phyloP scores from a whole-genome alignment of 2,329 filamentous ascomycete species.

The Colletotrichum neosansevieriae region DNA sequence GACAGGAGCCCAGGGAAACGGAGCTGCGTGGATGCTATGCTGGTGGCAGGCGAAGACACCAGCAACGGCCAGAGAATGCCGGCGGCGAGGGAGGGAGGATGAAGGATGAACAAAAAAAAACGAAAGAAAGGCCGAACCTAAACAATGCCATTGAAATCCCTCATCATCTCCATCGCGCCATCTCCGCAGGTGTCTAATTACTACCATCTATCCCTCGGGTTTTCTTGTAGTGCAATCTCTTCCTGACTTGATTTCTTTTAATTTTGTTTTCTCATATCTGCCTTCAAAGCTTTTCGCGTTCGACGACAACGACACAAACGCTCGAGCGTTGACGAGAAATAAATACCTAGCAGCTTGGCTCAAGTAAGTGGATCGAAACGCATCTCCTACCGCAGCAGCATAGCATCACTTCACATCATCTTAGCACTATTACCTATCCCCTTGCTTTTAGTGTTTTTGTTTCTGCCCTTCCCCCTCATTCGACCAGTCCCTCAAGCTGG shows the following conservation, averaged over 20 bases:
- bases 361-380: conserved; percentile 14
- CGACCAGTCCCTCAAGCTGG: conserved; percentile 2
- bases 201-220: conserved; percentile 1
- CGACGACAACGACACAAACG: neutral
- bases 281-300: neutral
- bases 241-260: neutral
- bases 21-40: conserved; percentile 3
- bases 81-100: neutral
- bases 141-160: conserved; percentile 29
- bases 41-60: neutral
- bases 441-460: neutral
- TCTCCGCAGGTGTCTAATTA: conserved; percentile 9
- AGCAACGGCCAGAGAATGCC: neutral
- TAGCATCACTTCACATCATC: neutral
- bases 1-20: conserved; percentile 12
- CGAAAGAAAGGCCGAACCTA: conserved; percentile 20
- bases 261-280: neutral
- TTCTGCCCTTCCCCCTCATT: conserved; percentile 12
- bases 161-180: conserved; percentile 12
- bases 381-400: neutral
- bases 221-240: conserved; percentile 1
- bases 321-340: conserved; percentile 19
- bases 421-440: too few species aligned
- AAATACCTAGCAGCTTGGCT: conserved; percentile 26
- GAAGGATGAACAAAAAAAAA: conserved; percentile 8